Evolutionary conservation across 495 filamentous ascomycete species (phyloP).

Genomic region (Aspergillus conjunctus): DNA sequence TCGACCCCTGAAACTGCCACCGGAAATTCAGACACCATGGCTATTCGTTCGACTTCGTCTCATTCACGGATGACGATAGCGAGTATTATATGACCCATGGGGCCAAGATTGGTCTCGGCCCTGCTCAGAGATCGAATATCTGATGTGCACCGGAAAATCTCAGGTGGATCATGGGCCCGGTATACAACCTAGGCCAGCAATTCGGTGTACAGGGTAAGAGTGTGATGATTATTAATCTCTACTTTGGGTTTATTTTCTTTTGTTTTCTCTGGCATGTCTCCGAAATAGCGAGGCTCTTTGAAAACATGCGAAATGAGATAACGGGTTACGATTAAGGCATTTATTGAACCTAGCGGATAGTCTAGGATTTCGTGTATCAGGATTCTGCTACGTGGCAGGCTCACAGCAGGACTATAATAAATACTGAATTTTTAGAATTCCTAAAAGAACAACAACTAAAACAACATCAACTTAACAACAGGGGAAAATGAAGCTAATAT

Average conservation of each 20-base stretch:
- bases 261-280: not conserved
- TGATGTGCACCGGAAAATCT: not conserved
- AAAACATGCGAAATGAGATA: conserved; percentile 27
- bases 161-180: not conserved
- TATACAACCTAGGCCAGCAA: not conserved
- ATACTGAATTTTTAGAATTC: not conserved
- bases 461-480: no score
- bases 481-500: no score
- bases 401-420: not conserved
- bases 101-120: not conserved
- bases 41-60: conserved; percentile 38
- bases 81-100: conserved; percentile 64
- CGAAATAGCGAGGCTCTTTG: not conserved
- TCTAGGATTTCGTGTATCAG: not conserved
- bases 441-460: no score
- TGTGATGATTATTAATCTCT: not conserved
- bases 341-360: not conserved
- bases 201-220: not conserved
- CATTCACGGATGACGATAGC: conserved; percentile 75
- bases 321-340: conserved; percentile 23
- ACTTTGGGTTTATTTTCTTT: not conserved
- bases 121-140: not conserved
- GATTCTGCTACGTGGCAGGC: conserved; percentile 1
- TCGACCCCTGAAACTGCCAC: conserved; percentile 38
- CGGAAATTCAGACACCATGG: conserved; percentile 43